phyloP scores from a whole-genome alignment of 2,329 filamentous ascomycete genomes.

The Emericellopsis cladophorae region DNA sequence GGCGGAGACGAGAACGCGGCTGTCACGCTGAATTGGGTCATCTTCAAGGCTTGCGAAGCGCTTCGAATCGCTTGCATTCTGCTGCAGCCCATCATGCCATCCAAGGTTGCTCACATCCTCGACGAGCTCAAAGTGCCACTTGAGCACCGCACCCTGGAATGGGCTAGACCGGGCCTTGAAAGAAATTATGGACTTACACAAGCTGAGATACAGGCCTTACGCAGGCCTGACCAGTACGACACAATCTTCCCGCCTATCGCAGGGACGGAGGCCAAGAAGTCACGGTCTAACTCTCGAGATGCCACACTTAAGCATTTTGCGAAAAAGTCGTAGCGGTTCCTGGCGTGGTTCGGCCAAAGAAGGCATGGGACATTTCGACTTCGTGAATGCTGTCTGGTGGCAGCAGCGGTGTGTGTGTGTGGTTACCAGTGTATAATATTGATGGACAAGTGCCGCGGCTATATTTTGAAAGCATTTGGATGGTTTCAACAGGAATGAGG shows the following conservation, averaged over 20 bases:
- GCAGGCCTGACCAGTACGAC: slow-evolving; percentile 24
- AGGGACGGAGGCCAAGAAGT: background rate
- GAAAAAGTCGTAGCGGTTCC: too few relatives aligned
- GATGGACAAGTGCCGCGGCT: too few relatives aligned
- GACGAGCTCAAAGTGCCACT: slow-evolving; percentile 63
- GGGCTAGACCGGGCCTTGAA: slow-evolving; percentile 53
- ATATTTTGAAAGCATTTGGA: too few relatives aligned
- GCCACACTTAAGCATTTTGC: too few relatives aligned
- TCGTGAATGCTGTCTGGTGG: too few relatives aligned
- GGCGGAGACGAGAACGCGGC: slow-evolving; percentile 20
- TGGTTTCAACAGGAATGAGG: too few relatives aligned
- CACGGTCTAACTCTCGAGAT: background rate
- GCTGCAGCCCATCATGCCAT: slow-evolving; percentile 83
- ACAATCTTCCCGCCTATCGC: slow-evolving; percentile 35
- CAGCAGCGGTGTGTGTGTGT: too few relatives aligned
- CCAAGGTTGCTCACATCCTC: slow-evolving; percentile 58
- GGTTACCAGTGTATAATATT: too few relatives aligned
- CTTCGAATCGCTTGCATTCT: slow-evolving; percentile 72
- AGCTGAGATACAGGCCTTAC: slow-evolving; percentile 11
- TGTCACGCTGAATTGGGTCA: slow-evolving; percentile 34
- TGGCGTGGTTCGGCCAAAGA: too few relatives aligned
- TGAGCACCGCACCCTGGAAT: slow-evolving; percentile 47
- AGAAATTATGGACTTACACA: slow-evolving; percentile 46
- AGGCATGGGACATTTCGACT: too few relatives aligned
- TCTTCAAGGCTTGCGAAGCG: slow-evolving; percentile 65